Base-by-base conservation (phyloP, 2,329 filamentous ascomycete genomes). In the Alternaria infectoria region DNA sequence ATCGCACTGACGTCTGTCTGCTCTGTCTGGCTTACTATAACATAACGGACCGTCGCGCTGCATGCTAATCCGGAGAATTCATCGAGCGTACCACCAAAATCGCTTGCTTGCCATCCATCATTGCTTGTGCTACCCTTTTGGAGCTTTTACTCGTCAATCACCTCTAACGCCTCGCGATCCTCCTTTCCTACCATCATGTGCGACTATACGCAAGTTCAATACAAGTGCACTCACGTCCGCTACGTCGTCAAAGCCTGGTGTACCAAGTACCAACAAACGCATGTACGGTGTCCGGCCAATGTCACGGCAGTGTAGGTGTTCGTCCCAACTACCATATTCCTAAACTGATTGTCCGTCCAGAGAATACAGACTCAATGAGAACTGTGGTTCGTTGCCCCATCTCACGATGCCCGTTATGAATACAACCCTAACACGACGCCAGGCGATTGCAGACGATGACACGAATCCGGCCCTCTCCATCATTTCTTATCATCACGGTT, bases 181-280 rank as follows among this genome's bases (percentile, higher is more conserved):
- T 64, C 62, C 51, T 54, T 55, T 51, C 54, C 55, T 30, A 15
- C n/a, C 44, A 65, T 36, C 44, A 88, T 88, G 86, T 88, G 86
- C 74, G 86, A 88, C 74, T 88, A 88, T 69, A 87, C 83, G 21
- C 84, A 87, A 76, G 86, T 88, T 58, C 84, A 87, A 64, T 88
- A 86, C 73, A 80, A 82, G 44, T 88, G 86, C 76, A 82, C 81
- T 54, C 86, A 88, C 75, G 77, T 85, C 61, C 82, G 86, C 32
- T 87, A 84, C 69, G 85, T 84, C 9, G 86, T 88, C 49, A 81
- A 84, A 66, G 84, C 84, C 17, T 88, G 86, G 86, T 88, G 86
- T 79, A 79, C 80, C 59, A 83, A 81, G 71, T 84, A 85, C 61
- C 82, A 84, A 76, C 82, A 84, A 68, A 86, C 86, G 30, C 86